Conservation (phyloP, 805 yeast species). For the Scheffersomyces coipomensis region DNA sequence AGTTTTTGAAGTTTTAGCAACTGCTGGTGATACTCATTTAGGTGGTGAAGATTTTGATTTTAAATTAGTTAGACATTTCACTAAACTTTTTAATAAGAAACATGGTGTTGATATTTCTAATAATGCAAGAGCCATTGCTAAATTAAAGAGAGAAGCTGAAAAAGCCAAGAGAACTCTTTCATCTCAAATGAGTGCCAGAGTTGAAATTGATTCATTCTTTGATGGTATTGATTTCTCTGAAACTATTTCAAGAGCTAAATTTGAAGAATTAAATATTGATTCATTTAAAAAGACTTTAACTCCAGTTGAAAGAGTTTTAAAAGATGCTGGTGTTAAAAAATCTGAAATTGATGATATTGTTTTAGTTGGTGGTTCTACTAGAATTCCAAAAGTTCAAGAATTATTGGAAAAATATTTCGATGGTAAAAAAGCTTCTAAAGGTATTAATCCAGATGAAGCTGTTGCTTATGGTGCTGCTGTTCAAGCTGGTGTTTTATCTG, state of each 20-base stretch:
- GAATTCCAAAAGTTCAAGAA: slow-evolving; percentile 51
- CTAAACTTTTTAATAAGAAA: slow-evolving; percentile 45
- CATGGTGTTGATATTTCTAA: slow-evolving; percentile 40
- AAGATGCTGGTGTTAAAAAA: slow-evolving; percentile 45
- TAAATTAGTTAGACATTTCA: slow-evolving; percentile 42
- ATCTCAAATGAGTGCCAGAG: slow-evolving; percentile 40
- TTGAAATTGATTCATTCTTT: slow-evolving; percentile 48
- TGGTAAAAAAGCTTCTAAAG: slow-evolving; percentile 49
- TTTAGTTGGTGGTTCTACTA: slow-evolving; percentile 49
- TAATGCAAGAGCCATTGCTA: slow-evolving; percentile 43
- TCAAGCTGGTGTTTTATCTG: slow-evolving; percentile 97
- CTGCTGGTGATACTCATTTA: slow-evolving; percentile 51
- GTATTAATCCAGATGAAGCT: slow-evolving; percentile 51
- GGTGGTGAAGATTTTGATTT: slow-evolving; percentile 52
- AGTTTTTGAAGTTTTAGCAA: slow-evolving; percentile 47
- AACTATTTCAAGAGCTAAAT: slow-evolving; percentile 46
- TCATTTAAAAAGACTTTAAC: slow-evolving; percentile 45
- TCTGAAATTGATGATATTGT: slow-evolving; percentile 46
- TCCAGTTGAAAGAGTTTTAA: slow-evolving; percentile 47
- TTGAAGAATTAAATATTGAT: slow-evolving; percentile 47
- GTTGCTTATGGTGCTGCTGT: slow-evolving; percentile 81
- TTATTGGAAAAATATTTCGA: slow-evolving; percentile 53
- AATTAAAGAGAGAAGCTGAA: slow-evolving; percentile 49
- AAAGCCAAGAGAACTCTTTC: slow-evolving; percentile 50
- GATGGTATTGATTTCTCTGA: slow-evolving; percentile 50